Conservation (phyloP, 306 rosid species). For the Carpinus viminea region DNA sequence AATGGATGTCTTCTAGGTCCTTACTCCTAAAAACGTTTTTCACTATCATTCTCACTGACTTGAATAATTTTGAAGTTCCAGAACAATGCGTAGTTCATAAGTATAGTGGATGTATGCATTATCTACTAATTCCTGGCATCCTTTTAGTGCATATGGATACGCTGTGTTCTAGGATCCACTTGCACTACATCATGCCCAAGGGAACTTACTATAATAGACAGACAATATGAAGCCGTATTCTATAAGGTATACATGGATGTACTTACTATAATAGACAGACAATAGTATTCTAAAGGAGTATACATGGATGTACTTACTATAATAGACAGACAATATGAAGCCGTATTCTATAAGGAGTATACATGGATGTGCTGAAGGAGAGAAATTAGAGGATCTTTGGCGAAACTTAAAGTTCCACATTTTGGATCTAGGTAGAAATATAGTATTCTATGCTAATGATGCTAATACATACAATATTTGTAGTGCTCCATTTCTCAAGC, state of each 20-base stretch:
- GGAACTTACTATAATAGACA: background rate
- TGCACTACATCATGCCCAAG: background rate
- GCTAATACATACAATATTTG: background rate
- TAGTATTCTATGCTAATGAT: background rate
- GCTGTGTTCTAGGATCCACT: background rate
- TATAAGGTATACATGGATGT: background rate
- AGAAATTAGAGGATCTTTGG: background rate
- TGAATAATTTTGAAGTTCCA: background rate
- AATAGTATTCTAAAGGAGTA: background rate
- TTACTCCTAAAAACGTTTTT: background rate
- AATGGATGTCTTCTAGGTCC: background rate
- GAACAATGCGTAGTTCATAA: background rate
- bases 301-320: background rate
- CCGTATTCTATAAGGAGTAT: background rate
- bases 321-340: background rate
- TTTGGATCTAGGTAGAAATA: background rate
- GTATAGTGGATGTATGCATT: background rate
- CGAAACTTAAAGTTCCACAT: background rate
- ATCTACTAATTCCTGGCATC: background rate
- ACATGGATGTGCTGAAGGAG: conserved; percentile 3
- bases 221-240: background rate
- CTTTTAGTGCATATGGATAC: background rate
- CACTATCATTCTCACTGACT: background rate
- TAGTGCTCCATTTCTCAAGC: background rate
- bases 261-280: background rate